Conservation (phyloP, 805 yeast species). For the Starmerella roubikii region DNA sequence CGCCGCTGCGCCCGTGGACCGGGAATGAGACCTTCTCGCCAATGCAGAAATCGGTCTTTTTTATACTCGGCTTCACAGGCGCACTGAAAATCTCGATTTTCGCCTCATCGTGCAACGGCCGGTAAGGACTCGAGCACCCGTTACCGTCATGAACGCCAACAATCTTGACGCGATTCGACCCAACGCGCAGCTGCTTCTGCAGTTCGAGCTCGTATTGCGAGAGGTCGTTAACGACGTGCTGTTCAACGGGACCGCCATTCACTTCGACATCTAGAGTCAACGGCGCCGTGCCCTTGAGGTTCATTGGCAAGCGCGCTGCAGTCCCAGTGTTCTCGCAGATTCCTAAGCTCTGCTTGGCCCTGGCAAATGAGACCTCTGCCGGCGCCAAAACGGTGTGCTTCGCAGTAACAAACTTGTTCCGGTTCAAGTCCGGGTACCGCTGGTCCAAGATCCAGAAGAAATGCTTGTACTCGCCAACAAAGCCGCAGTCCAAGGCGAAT, state of each 20-base stretch:
- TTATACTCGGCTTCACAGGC: conserved; percentile 6
- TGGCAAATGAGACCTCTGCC: conserved; percentile 7
- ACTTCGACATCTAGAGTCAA: conserved; percentile 7
- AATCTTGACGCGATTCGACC: conserved; percentile 2
- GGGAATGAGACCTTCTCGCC: conserved; percentile 78
- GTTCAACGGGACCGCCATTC: neutral
- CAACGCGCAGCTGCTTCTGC: neutral
- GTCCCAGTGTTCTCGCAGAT: conserved; percentile 3
- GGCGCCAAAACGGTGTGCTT: conserved; percentile 11
- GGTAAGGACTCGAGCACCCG: conserved; percentile 7
- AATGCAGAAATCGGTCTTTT: conserved; percentile 41
- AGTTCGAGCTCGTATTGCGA: conserved; percentile 2
- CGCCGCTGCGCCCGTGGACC: conserved; percentile 44
- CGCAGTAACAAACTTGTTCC: conserved; percentile 3
- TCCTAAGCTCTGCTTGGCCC: too few relatives aligned
- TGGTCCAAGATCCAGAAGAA: conserved; percentile 19
- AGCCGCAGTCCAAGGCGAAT: neutral
- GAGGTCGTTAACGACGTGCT: neutral
- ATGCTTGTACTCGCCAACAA: conserved; percentile 14
- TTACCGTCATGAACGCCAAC: conserved; percentile 7
- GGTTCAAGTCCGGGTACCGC: conserved; percentile 15
- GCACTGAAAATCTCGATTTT: conserved; percentile 4
- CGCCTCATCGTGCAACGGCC: neutral
- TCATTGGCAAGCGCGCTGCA: conserved; percentile 1
- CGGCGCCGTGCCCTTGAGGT: conserved; percentile 14